phyloP scores from a whole-genome alignment of 805 yeast genomes.

The Clavispora fructus region DNA sequence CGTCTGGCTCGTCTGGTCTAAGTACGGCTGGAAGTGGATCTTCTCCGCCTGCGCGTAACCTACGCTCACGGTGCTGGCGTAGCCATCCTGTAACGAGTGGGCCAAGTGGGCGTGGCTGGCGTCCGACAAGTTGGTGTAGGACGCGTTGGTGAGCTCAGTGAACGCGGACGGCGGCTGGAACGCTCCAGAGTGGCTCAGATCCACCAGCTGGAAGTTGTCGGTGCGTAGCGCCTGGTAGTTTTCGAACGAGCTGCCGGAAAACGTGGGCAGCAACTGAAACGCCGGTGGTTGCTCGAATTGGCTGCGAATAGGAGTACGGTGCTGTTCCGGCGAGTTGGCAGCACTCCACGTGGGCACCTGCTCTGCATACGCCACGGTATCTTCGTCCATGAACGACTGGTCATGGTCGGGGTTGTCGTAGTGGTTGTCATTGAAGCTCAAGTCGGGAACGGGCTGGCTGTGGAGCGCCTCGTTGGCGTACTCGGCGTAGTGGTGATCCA shows the following conservation, averaged over 20 bases:
- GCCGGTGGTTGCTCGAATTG: conserved; percentile 9
- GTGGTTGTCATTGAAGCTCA: conserved; percentile 1
- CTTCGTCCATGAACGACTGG: conserved; percentile 39
- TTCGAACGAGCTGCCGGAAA: conserved; percentile 14
- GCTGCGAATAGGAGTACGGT: neutral
- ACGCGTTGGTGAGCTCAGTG: conserved; percentile 35
- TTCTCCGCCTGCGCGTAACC: neutral
- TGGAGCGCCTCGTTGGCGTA: neutral
- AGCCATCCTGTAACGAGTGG: conserved; percentile 12
- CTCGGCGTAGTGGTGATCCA: conserved; percentile 1
- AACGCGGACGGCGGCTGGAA: conserved; percentile 40
- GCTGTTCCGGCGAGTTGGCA: conserved; percentile 8
- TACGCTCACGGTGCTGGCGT: neutral
- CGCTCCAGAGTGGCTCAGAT: conserved; percentile 22
- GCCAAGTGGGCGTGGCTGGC: conserved; percentile 22
- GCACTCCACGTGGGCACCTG: conserved; percentile 5
- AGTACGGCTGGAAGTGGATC: neutral
- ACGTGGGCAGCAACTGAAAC: conserved; percentile 22
- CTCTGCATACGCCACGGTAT: conserved; percentile 14
- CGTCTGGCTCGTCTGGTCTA: neutral
- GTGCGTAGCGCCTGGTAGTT: conserved; percentile 6
- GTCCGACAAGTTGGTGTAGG: conserved; percentile 37
- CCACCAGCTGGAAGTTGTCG: conserved; percentile 33
- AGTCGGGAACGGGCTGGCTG: conserved; percentile 1
- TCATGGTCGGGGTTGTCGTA: conserved; percentile 6